Conservation (phyloP, 2,329 filamentous ascomycete genomes). For the Myriosclerotinia scirpicola region DNA sequence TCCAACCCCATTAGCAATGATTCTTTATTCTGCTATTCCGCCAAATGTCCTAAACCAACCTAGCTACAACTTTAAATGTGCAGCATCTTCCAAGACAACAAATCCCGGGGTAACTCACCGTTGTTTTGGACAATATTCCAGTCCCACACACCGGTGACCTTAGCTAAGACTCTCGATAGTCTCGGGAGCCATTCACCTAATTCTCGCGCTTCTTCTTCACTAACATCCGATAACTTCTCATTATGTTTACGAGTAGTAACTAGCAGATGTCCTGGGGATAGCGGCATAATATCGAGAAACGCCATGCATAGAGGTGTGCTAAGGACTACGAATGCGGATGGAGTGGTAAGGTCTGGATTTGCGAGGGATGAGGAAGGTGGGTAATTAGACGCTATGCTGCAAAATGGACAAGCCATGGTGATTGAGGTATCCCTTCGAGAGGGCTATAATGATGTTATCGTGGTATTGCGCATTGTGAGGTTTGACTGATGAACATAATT, state of each 20-base stretch:
- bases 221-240: conserved; percentile 73
- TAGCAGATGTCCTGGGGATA: conserved; percentile 79
- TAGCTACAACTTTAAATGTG: neutral
- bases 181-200: conserved; percentile 69
- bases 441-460: conserved; percentile 25
- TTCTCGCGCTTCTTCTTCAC: conserved; percentile 60
- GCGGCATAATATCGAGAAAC: conserved; percentile 91
- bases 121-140: conserved; percentile 99
- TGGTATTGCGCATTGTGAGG: conserved; percentile 26
- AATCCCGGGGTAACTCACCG: conserved; percentile 47
- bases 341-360: conserved; percentile 42
- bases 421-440: conserved; percentile 15
- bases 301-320: conserved; percentile 76
- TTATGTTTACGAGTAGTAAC: conserved; percentile 76
- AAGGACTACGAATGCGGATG: conserved; percentile 63
- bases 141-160: conserved; percentile 70
- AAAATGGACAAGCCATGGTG: conserved; percentile 56
- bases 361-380: conserved; percentile 47
- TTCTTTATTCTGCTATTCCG: neutral
- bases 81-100: conserved; percentile 9
- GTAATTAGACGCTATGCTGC: conserved; percentile 55
- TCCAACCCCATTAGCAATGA: conserved; percentile 21
- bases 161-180: conserved; percentile 68
- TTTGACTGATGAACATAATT: neutral
- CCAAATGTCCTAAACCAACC: neutral